Percentiles rank a stretch among this genome's conserved stretches.
These are phyloP conservation scores for Pichia scutulata DNA, from an alignment of 805 yeast genomes.

Conservation along the genomic window DNA sequence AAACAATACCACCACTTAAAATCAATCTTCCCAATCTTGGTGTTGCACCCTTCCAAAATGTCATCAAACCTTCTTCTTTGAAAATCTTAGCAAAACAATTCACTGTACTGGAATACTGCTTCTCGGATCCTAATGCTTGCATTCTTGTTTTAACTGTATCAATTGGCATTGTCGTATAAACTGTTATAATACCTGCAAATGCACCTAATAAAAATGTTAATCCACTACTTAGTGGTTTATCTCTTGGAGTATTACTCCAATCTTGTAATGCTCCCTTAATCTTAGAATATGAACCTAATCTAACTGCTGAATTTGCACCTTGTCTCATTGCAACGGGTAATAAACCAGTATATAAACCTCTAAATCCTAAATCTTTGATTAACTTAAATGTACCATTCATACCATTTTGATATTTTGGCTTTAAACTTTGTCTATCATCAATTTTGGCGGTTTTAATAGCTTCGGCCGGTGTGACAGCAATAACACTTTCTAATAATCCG, in stretches of 20 bases:
- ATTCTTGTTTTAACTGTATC: conserved; percentile 95
- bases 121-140: conserved; percentile 82
- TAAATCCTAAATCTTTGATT: conserved; percentile 69
- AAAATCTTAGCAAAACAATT: conserved; percentile 78
- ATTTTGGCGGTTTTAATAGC: conserved; percentile 93
- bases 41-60: conserved; percentile 98
- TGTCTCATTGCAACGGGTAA: conserved; percentile 92
- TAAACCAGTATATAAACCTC: conserved; percentile 81
- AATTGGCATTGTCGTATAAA: conserved; percentile 89
- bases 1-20: conserved; percentile 94
- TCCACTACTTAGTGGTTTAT: conserved; percentile 65
- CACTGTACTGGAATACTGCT: conserved; percentile 62
- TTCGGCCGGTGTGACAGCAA: conserved; percentile 96
- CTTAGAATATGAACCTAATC: conserved; percentile 87
- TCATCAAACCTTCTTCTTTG: conserved; percentile 78
- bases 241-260: conserved; percentile 56
- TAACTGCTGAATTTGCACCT: conserved; percentile 91
- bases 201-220: conserved; percentile 88
- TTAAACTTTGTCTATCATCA: conserved; percentile 75
- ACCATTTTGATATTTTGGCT: conserved; percentile 71
- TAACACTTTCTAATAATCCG: conserved; percentile 81
- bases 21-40: conserved; percentile 90
- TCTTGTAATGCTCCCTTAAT: conserved; percentile 74
- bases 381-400: conserved; percentile 57
- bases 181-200: conserved; percentile 82